Conservation (phyloP, 352 stramenopile species). For the Globisporangium alternatum region DNA sequence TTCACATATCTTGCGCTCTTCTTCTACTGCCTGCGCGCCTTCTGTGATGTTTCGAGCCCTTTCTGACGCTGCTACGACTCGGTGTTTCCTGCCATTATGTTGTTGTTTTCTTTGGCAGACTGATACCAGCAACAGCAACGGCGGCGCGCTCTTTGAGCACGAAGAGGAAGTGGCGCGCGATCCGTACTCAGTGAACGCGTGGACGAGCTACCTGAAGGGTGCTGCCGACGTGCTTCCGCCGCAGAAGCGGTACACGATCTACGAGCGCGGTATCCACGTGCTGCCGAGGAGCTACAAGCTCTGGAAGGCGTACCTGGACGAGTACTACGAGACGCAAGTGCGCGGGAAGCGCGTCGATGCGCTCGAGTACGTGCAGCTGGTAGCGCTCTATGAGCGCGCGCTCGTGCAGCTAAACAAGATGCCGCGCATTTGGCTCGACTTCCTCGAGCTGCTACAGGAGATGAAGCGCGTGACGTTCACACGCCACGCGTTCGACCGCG, state of each 20-base stretch:
- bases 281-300: constrained; percentile 95
- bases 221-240: constrained; percentile 16
- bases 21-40: neutral
- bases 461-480: constrained; percentile 74
- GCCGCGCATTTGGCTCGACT: constrained; percentile 96
- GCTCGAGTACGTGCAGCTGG: constrained; percentile 34
- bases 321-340: constrained; percentile 55
- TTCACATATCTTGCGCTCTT: neutral
- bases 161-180: constrained; percentile 86
- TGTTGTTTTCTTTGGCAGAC: neutral
- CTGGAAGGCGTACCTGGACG: constrained; percentile 88
- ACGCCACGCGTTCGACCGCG: constrained; percentile 93
- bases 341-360: constrained; percentile 69
- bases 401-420: constrained; percentile 94
- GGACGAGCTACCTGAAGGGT: constrained; percentile 60
- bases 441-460: constrained; percentile 73
- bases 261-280: constrained; percentile 81
- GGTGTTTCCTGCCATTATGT: neutral
- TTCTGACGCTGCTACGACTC: neutral
- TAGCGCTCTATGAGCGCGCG: constrained; percentile 82
- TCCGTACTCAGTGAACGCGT: constrained; percentile 84
- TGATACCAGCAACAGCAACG: neutral
- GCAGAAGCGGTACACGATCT: constrained; percentile 54
- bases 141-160: constrained; percentile 33
- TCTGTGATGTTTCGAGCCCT: neutral